Evolutionary conservation across 768 basidiomycete species (phyloP), one percentile per base, ranked within the genome.

Genomic region (Pseudohyphozyma bogoriensis): DNA sequence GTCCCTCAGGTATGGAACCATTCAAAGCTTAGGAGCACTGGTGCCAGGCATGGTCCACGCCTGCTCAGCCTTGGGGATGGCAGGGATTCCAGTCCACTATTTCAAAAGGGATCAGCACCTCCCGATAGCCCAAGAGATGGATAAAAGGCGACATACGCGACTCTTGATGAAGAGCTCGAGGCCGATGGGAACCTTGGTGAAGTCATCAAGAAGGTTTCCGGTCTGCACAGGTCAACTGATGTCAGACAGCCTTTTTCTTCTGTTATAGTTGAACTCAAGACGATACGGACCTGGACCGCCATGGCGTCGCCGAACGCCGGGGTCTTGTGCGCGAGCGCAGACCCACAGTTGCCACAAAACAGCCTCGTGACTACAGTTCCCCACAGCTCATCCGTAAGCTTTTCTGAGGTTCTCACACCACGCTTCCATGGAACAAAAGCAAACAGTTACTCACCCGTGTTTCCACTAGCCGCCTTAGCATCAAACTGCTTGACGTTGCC

Each of bases 101-200:
- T n/a, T n/a, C n/a, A n/a, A n/a, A n/a, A n/a, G n/a, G n/a, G n/a
- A n/a, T n/a, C n/a, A n/a, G n/a, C n/a, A n/a, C n/a, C n/a, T n/a
- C n/a, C n/a, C n/a, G n/a, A n/a, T n/a, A n/a, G n/a, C n/a, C n/a
- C n/a, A n/a, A n/a, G n/a, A n/a, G n/a, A n/a, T n/a, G n/a, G n/a
- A n/a, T n/a, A n/a, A n/a, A n/a, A n/a, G n/a, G n/a, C n/a, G n/a
- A n/a, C n/a, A n/a, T n/a, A n/a, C n/a, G 59, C 66, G 61, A 37
- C 67, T 57, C 59, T 71, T 71, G 55, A 64, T 62, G 52, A 69
- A 71, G 26, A 69, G 60, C 58, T 71, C 70, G 36, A 62, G 58
- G 6, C 33, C 68, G 60, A 67, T 56, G 20, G 70, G 68, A 47
- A 70, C 58, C 49, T 59, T 65, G 26, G 39, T 20, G 56, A 70